Percentiles rank a stretch among this genome's conserved stretches.
Conservation (phyloP, 2,329 filamentous ascomycete genomes). For the Graphilbum sp. region DNA sequence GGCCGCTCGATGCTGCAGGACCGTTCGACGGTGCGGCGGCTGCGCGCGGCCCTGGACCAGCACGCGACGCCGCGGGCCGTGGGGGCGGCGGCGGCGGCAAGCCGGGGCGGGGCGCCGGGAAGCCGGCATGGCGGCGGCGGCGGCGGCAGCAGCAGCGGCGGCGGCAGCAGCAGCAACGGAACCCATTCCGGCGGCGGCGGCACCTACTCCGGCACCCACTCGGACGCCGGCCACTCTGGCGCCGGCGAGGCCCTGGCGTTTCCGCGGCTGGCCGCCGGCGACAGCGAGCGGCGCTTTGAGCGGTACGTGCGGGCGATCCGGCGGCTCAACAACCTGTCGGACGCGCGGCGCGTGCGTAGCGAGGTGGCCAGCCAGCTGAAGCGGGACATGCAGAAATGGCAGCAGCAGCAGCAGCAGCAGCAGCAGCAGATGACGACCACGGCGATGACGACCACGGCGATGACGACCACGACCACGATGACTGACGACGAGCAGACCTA, state of each 20-base stretch:
- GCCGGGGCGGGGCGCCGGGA: conserved; percentile 22
- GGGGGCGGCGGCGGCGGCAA: conserved; percentile 25
- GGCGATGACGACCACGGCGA: conserved; percentile 27
- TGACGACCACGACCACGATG: conserved; percentile 43
- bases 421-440: conserved; percentile 13
- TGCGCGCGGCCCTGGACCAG: conserved; percentile 82
- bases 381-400: conserved; percentile 58
- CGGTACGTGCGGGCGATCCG: conserved; percentile 82
- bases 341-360: conserved; percentile 81
- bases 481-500: conserved; percentile 36
- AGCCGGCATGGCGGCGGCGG: not conserved
- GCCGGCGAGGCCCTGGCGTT: conserved; percentile 28
- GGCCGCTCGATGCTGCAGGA: conserved; percentile 82
- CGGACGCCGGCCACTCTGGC: too few species aligned
- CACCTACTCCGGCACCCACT: too few species aligned
- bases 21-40: conserved; percentile 80
- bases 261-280: conserved; percentile 62
- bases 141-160: not conserved
- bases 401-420: not conserved
- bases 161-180: not conserved
- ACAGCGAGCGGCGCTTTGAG: conserved; percentile 87
- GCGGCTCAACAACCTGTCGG: conserved; percentile 78
- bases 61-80: conserved; percentile 73
- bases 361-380: conserved; percentile 87
- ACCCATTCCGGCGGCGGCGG: too few species aligned